phyloP scores from a whole-genome alignment of 305 asterid genomes.

The Fraxinus ornus region DNA sequence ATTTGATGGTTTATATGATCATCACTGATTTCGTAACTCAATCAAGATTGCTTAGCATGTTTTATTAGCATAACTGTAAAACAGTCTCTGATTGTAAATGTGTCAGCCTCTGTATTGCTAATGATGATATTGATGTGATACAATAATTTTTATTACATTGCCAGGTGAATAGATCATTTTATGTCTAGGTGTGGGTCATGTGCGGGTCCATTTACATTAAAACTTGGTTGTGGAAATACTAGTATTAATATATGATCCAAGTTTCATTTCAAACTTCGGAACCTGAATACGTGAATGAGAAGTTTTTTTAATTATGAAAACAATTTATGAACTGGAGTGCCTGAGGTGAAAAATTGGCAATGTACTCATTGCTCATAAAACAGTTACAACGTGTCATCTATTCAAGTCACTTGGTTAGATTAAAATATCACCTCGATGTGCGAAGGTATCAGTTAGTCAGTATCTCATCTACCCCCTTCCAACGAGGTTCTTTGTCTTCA shows the following conservation, averaged over 20 bases:
- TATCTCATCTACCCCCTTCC: neutral
- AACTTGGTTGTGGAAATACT: neutral
- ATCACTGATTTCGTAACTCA: neutral
- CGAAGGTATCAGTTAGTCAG: neutral
- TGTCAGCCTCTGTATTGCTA: neutral
- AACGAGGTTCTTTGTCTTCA: neutral
- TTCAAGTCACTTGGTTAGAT: neutral
- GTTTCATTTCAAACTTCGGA: neutral
- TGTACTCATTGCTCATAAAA: neutral
- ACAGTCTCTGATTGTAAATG: neutral
- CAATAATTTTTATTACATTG: neutral
- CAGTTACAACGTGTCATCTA: neutral
- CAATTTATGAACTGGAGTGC: neutral
- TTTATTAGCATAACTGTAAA: neutral
- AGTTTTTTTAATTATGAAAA: neutral
- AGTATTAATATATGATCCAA: neutral
- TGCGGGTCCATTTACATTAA: neutral
- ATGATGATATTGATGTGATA: neutral
- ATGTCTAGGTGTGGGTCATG: neutral
- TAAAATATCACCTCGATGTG: neutral
- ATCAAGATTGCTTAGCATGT: neutral
- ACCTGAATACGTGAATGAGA: neutral
- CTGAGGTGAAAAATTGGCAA: neutral
- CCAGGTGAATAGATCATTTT: neutral
- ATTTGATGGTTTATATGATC: neutral